A percentile compares a stretch with the other conserved stretches of the same genome.
These are phyloP conservation scores for Parastagonospora nodorum DNA, from an alignment of 2,329 filamentous ascomycete species.

Conservation along the genomic window DNA sequence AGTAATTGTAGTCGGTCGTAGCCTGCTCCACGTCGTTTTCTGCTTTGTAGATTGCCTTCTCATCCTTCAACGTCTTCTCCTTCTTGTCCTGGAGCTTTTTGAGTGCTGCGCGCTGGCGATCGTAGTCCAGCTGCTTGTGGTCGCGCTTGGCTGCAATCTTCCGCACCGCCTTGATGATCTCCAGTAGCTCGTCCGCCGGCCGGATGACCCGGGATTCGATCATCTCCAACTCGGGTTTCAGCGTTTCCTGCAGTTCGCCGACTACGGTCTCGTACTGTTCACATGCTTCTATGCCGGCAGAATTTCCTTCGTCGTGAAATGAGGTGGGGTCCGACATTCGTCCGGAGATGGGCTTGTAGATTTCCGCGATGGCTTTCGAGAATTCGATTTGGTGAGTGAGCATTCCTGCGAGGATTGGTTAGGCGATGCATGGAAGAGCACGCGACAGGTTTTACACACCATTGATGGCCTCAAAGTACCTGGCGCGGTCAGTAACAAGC, in stretches of 20 bases:
- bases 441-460: constrained; percentile 51
- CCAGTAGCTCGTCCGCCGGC: constrained; percentile 89
- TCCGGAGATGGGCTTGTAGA: constrained; percentile 98
- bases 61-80: constrained; percentile 93
- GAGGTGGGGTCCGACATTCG: constrained; percentile 91
- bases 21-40: constrained; percentile 89
- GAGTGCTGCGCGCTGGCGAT: constrained; percentile 78
- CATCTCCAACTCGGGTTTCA: constrained; percentile 95
- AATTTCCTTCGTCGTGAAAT: constrained; percentile 80
- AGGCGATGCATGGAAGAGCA: constrained; percentile 8
- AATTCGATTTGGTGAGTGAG: constrained; percentile 97
- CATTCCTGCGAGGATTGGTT: constrained; percentile 67
- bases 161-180: constrained; percentile 93
- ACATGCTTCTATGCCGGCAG: constrained; percentile 90
- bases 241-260: constrained; percentile 82
- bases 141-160: constrained; percentile 89
- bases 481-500: constrained; percentile 35
- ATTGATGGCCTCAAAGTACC: constrained; percentile 95
- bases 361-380: constrained; percentile 91
- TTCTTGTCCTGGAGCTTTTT: constrained; percentile 99
- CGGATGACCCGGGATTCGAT: constrained; percentile 90
- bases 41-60: constrained; percentile 95
- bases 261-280: constrained; percentile 96
- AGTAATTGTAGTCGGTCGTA: constrained; percentile 96
- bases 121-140: constrained; percentile 97